These are phyloP conservation scores for Rhodofomes roseus DNA, from an alignment of 1,284 basidiomycete genomes.

Conservation along the genomic window DNA sequence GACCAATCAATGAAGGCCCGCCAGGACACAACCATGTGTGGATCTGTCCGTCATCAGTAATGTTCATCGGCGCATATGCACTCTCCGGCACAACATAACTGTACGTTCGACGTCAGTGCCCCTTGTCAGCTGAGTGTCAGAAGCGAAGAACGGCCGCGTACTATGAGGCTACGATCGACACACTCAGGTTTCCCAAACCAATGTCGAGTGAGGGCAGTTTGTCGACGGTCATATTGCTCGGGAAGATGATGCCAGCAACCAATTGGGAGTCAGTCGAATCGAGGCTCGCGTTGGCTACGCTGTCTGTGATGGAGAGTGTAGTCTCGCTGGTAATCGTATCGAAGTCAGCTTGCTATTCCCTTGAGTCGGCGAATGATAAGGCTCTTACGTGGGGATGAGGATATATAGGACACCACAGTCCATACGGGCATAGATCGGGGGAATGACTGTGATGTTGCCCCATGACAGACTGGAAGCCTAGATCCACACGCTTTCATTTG, in stretches of 20 bases:
- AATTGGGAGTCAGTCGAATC: constrained; percentile 2
- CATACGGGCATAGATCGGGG: constrained; percentile 6
- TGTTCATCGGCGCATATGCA: constrained; percentile 7
- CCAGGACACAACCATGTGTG: constrained; percentile 12
- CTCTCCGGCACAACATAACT: constrained; percentile 10
- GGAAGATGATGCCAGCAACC: constrained; percentile 4
- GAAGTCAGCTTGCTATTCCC: not conserved
- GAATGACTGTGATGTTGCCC: constrained; percentile 3
- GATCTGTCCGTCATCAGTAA: constrained; percentile 8
- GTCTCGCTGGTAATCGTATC: not conserved
- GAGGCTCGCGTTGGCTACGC: constrained; percentile 1
- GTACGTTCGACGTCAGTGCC: not conserved
- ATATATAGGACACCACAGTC: constrained; percentile 8
- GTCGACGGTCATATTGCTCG: constrained; percentile 7
- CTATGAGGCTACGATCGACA: constrained; percentile 6
- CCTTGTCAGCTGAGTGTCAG: not conserved
- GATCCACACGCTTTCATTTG: not conserved
- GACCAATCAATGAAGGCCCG: constrained; percentile 3
- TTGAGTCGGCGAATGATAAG: not conserved
- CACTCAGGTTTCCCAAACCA: constrained; percentile 9
- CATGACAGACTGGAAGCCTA: constrained; percentile 4
- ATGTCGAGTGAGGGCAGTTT: constrained; percentile 3
- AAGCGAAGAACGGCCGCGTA: not conserved
- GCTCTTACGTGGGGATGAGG: constrained; percentile 6
- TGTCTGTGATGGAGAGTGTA: constrained; percentile 1